phyloP scores from a whole-genome alignment of 805 yeast genomes.

The Blastobotrys robertii region DNA sequence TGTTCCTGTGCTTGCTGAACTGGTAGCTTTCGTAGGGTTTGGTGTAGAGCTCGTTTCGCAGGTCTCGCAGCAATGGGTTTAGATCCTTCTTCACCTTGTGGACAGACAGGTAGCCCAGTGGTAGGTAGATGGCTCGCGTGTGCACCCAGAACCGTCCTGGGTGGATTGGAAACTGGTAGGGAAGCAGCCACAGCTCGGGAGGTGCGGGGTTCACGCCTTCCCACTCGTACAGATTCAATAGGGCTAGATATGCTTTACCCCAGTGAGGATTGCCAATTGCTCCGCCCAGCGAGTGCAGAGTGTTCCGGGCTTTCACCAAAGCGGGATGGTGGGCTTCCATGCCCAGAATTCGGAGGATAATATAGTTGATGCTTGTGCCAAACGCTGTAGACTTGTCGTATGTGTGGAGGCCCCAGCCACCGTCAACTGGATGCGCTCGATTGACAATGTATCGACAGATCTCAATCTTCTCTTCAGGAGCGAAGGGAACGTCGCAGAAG shows the following conservation, averaged over 20 bases:
- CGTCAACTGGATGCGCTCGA: conserved; percentile 92
- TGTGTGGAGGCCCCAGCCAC: conserved; percentile 98
- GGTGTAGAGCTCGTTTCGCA: conserved; percentile 74
- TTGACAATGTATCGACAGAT: conserved; percentile 81
- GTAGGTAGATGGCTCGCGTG: conserved; percentile 82
- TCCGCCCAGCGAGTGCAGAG: conserved; percentile 71
- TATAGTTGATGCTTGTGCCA: conserved; percentile 86
- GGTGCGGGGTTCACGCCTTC: conserved; percentile 98
- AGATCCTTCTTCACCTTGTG: conserved; percentile 44
- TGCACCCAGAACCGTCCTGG: conserved; percentile 99
- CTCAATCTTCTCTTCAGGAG: conserved; percentile 57
- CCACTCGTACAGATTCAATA: conserved; percentile 79
- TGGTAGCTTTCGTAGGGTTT: conserved; percentile 56
- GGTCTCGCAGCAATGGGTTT: conserved; percentile 50
- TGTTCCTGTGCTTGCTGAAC: conserved; percentile 63
- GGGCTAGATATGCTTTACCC: conserved; percentile 90
- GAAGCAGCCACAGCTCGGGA: conserved; percentile 85
- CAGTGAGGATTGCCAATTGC: conserved; percentile 90
- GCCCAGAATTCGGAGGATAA: conserved; percentile 72
- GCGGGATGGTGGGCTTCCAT: conserved; percentile 65
- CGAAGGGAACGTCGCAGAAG: conserved; percentile 57
- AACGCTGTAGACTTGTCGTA: conserved; percentile 90
- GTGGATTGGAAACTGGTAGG: conserved; percentile 72
- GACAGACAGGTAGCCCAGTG: conserved; percentile 72
- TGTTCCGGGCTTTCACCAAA: conserved; percentile 61